phyloP scores from a whole-genome alignment of 2,329 filamentous ascomycete species.

The Alternaria triticina region DNA sequence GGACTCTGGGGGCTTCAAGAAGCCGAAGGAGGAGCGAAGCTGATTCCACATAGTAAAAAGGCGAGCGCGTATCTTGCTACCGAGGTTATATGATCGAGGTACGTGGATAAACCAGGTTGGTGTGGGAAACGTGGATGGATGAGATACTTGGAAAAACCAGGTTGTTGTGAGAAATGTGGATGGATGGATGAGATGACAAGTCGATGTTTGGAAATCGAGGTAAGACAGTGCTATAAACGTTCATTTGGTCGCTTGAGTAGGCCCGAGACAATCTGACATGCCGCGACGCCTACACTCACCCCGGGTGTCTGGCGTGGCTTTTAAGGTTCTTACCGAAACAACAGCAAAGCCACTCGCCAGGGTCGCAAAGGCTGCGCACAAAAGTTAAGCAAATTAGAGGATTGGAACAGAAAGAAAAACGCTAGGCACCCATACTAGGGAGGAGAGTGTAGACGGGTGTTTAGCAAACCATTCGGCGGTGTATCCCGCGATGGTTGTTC shows the following conservation, averaged over 20 bases:
- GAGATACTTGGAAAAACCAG: neutral
- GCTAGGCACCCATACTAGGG: no score
- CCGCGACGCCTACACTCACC: neutral
- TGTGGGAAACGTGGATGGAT: neutral
- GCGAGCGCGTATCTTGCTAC: neutral
- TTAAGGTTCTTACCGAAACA: no score
- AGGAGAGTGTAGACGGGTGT: neutral
- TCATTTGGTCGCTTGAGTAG: neutral
- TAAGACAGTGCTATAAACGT: neutral
- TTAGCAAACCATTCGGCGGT: neutral
- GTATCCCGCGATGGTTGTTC: neutral
- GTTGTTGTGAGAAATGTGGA: neutral
- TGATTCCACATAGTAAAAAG: neutral
- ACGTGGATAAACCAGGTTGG: neutral
- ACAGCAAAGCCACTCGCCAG: no score
- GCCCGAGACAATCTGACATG: neutral
- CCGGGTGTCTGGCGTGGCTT: no score
- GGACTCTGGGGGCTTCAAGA: neutral
- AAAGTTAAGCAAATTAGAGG: no score
- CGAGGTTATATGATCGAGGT: neutral
- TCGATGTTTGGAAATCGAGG: neutral
- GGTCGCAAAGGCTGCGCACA: no score
- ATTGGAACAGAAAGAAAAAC: no score
- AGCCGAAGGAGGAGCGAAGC: neutral
- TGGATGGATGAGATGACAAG: neutral